Evolutionary conservation across 257 asterid genomes (phyloP), one percentile per base, ranked within the genome.

Genomic region (Verbascum thapsus): DNA sequence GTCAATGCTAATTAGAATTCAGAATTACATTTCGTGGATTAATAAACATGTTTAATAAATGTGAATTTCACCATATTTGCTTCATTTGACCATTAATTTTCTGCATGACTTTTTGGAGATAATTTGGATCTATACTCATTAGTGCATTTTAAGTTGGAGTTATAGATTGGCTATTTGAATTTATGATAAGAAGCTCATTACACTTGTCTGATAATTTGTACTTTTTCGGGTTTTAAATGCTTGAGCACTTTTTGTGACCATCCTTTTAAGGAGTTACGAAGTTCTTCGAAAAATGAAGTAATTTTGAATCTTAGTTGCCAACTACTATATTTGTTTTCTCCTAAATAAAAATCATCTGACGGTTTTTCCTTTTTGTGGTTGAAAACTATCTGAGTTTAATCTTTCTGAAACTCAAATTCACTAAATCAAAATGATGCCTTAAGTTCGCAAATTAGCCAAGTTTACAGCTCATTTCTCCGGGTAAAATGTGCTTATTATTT

Each of bases 21-120:
- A 50, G 39, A 23, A 23, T 42, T 5, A 43, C 15, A 19, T 7
- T 7, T 26, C 16, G 20, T 44, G 26, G 20, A 23, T 13, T 22
- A 9, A 10, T 41, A 52, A 53, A 39, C 57, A n/a, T 53, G 47
- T 44, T 54, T 17, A 26, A 32, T 48, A 30, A 20, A 43, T 69
- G 61, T 42, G 69, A 15, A n/a, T 71, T 9, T n/a, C n/a, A 15
- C 23, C 45, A 38, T 18, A 22, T 40, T 22, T 17, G 32, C 16
- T 37, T 38, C 26, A 19, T 39, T 47, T 43, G 16, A 15, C 16
- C 19, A 30, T 45, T 5, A 35, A 32, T 20, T 40, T 62, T 8
- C 15, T 38, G 15, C 26, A 2, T 58, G 39, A 53, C 56, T 17
- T 72, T 64, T 41, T 44, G 7, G 20, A 40, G 54, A 26, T 26